Evolutionary conservation across 2,329 filamentous ascomycete genomes (phyloP), one percentile per base, ranked within the genome.

Genomic region (Xylariaceae sp.): DNA sequence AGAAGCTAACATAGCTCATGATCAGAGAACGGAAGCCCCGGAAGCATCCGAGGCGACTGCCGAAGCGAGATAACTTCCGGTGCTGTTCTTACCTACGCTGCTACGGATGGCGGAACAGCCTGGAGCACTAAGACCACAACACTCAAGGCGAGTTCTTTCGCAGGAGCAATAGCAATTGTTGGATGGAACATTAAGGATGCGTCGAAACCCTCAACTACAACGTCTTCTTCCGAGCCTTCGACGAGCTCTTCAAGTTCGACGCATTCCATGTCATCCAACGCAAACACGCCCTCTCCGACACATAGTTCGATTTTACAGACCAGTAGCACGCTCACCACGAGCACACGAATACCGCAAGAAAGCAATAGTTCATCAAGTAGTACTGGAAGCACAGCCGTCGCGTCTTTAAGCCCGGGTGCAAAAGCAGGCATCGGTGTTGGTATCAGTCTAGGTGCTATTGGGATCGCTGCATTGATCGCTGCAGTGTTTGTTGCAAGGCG

Each of bases 121-220:
- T 58, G 54, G 54, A 36, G 36, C 14, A 54, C 19, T 3, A 39
- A 44, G 12, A 58, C 56, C 15, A 56, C 51, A 10, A 56, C 27
- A 15, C 48, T 57, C 7, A 39, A 39, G 15, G 2, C 10, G 15
- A 51, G 33, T 11, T 58, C 52, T 4, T 39, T 19, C 11, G 47
- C 55, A 2, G 51, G 54, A 11, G 51, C 56, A 15, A 56, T 57
- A 18, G 51, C 52, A 10, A 43, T 57, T 6, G 53, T 54, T 12
- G 57, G 59, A 9, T 58, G 53, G 52, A 56, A 60, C 43, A 56
- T 55, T 17, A 35, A 40, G 10, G 9, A 30, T 5, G 12, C 19
- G 11, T 12, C 14, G 6, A 43, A 4, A 4, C 7, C 22, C 22
- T 5, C 41, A 6, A n/a, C 27, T 15, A 32, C 41, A 15, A 22